Evolutionary conservation across 352 stramenopile species (phyloP).

Genomic region (Pythium brachiatum): DNA sequence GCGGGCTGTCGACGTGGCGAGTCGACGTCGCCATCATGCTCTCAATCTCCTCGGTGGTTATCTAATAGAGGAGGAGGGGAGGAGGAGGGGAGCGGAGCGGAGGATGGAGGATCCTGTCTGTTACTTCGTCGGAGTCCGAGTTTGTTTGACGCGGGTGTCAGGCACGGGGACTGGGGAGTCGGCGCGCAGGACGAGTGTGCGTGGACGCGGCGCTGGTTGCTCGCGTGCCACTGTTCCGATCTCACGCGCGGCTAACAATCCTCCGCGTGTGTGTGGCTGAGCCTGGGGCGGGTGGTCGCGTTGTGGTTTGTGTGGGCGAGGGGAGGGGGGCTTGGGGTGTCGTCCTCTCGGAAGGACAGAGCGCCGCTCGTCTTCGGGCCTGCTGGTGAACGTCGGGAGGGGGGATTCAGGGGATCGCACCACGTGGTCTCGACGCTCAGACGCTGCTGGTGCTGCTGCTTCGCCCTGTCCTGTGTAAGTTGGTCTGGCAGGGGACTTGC

Average conservation of each 20-base stretch:
- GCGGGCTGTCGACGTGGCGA: constrained; percentile 12
- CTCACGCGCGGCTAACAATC: background rate
- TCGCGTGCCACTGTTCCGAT: constrained; percentile 5
- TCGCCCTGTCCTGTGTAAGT: too few relatives aligned
- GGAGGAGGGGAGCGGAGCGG: background rate
- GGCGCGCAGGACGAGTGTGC: background rate
- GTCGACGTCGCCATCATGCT: constrained; percentile 20
- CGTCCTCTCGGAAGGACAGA: constrained; percentile 3
- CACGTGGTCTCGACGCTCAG: background rate
- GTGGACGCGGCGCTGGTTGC: constrained; percentile 1
- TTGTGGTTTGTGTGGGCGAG: too few relatives aligned
- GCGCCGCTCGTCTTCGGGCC: background rate
- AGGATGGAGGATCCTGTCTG: background rate
- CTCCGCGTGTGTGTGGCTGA: background rate
- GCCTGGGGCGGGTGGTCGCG: background rate
- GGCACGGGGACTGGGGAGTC: background rate
- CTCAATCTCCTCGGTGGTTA: background rate
- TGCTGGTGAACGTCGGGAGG: background rate
- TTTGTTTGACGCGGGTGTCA: too few relatives aligned
- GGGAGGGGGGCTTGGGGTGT: background rate
- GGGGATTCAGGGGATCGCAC: background rate
- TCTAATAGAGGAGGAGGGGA: too few relatives aligned
- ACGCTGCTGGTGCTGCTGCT: too few relatives aligned
- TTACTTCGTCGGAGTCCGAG: too few relatives aligned
- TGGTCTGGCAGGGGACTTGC: too few relatives aligned